Evolutionary conservation across 2,329 filamentous ascomycete species (phyloP), one percentile per base, ranked within the genome.

Genomic region (Eutypa lata): DNA sequence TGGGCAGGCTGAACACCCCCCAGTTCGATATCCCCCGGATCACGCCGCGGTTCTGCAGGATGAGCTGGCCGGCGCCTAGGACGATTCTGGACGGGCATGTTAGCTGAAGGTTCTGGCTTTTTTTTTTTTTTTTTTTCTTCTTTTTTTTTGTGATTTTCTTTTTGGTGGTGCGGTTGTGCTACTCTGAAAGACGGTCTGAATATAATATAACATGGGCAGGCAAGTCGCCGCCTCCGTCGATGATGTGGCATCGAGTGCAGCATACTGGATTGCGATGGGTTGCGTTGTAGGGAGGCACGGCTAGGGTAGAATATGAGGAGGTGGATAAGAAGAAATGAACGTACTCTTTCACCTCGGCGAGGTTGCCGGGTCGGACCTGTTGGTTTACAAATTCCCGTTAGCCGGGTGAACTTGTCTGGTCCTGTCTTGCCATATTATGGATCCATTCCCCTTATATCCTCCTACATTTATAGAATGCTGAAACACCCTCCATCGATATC

Each of bases 331-430:
- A 35, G 24, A 3, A 37, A 57, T n/a, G 52, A 61, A 77, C 82
- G 63, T 85, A 97, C 91, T 97, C 93, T 84, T 93, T 95, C 66
- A 97, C 92, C 81, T 97, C 93, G 69, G 81, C 78, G 69, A 97
- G 77, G 75, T 85, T 93, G 80, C 90, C 90, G 62, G 91, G 90
- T 68, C 94, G 93, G 77, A 96, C 91, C 94, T 97, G 69, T 22
- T 40, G 18, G 24, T 10, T 6, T 5, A 5, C 35, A n/a, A 1
- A 13, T 45, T 22, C 2, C 19, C 16, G 42, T 60, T 37, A 59
- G 60, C 33, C 16, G 4, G 47, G 19, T n/a, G 28, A 7, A 19
- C 45, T 47, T 47, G 22, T 13, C 26, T 19, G 16, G 18, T 18
- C 26, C 26, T 24, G 21, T n/a, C 26, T 18, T 6, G 26, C 18